Evolutionary conservation across 176 grass and related monocot species (phyloP).

Genomic region (Carex littledalei): DNA sequence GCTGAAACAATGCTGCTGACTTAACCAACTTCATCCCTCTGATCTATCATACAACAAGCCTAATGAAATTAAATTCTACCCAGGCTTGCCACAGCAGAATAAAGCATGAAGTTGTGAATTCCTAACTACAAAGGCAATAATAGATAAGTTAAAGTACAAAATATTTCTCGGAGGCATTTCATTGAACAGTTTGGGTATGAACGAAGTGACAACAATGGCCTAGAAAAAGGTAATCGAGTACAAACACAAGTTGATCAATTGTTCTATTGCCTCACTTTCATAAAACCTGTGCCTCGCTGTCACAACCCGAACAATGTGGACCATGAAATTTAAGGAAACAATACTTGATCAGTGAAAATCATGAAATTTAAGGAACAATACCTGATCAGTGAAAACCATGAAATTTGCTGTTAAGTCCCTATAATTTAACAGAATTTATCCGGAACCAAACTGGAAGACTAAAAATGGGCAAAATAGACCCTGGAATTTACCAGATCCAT

Average conservation of each 20-base stretch:
- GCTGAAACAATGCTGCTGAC: conserved; percentile 46
- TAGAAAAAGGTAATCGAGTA: neutral
- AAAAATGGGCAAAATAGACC: neutral
- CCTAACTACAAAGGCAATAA: neutral
- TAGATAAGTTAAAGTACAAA: neutral
- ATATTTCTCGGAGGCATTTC: conserved; percentile 14
- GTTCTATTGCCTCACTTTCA: too few species aligned
- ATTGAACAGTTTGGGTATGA: neutral
- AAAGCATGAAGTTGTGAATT: neutral
- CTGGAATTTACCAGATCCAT: neutral
- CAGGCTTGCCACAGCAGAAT: neutral
- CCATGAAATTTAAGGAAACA: too few species aligned
- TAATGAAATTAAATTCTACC: neutral
- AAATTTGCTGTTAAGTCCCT: neutral
- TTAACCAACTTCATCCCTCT: conserved; percentile 58
- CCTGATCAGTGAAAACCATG: neutral
- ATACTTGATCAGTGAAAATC: too few species aligned
- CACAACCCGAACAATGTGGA: too few species aligned
- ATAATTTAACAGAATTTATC: neutral
- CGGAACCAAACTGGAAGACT: neutral
- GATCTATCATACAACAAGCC: neutral
- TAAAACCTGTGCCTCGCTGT: too few species aligned
- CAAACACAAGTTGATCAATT: neutral
- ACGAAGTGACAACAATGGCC: neutral
- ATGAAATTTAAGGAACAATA: too few species aligned